Conservation (phyloP, 495 filamentous ascomycete genomes). For the Podospora pseudopauciseta region DNA sequence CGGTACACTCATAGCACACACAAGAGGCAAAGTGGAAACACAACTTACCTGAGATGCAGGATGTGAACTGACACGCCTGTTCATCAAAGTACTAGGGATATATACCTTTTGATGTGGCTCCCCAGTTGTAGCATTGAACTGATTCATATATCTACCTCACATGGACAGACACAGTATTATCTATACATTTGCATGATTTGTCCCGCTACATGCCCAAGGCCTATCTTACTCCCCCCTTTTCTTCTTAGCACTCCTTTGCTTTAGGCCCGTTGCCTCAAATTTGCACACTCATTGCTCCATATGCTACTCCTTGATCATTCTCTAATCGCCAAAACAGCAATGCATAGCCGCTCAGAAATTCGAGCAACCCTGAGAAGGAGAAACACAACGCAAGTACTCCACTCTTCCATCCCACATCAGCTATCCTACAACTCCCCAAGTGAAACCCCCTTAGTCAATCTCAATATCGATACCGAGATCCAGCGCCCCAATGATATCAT, state of each 20-base stretch:
- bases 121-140: too few species aligned
- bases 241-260: neutral
- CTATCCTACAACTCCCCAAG: neutral
- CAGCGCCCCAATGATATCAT: slow-evolving; percentile 77
- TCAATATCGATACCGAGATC: slow-evolving; percentile 81
- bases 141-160: neutral
- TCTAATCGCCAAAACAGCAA: neutral
- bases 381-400: neutral
- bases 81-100: too few species aligned
- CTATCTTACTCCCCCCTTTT: neutral
- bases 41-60: too few species aligned
- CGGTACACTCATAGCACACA: too few species aligned
- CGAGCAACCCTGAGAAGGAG: neutral
- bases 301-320: neutral
- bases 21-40: too few species aligned
- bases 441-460: slow-evolving; percentile 36
- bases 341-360: neutral
- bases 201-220: neutral
- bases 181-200: neutral
- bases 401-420: neutral
- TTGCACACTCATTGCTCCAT: neutral
- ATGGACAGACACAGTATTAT: neutral
- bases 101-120: too few species aligned
- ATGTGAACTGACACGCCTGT: too few species aligned
- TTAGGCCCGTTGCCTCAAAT: neutral